Conservation (phyloP, 768 basidiomycete species). For the Serpula lacrymans region DNA sequence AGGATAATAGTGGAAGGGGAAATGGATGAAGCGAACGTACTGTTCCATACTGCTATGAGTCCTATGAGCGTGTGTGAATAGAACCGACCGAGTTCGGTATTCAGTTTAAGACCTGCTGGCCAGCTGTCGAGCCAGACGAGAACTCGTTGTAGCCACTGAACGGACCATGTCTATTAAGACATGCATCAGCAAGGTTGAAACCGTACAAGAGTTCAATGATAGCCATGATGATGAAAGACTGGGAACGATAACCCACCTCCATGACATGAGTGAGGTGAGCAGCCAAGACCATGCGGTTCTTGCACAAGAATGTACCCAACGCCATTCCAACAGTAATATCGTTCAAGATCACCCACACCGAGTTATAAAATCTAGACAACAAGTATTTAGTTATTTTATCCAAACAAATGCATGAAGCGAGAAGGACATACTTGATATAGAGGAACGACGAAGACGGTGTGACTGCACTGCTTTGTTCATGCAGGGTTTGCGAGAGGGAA, state of each 20-base stretch:
- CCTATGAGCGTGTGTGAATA: conserved; percentile 71
- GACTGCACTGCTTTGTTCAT: conserved; percentile 33
- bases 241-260: not conserved
- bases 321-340: conserved; percentile 84
- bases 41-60: conserved; percentile 65
- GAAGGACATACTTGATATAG: conserved; percentile 60
- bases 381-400: not conserved
- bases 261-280: conserved; percentile 7
- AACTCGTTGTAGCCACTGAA: conserved; percentile 41
- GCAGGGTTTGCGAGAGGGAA: conserved; percentile 33
- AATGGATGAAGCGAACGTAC: conserved; percentile 42
- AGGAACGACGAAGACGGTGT: conserved; percentile 41
- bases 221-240: not conserved
- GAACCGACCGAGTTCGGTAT: conserved; percentile 87
- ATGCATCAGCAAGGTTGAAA: conserved; percentile 26
- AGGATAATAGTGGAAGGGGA: conserved; percentile 22
- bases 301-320: conserved; percentile 64
- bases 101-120: conserved; percentile 95
- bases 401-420: not conserved
- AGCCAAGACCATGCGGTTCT: conserved; percentile 55
- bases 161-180: conserved; percentile 43
- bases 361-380: conserved; percentile 76
- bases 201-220: not conserved
- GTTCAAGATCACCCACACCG: conserved; percentile 87
- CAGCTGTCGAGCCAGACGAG: conserved; percentile 89